These are phyloP conservation scores for Phaseolus coccineus DNA, from an alignment of 331 rosid species.

Conservation along the genomic window DNA sequence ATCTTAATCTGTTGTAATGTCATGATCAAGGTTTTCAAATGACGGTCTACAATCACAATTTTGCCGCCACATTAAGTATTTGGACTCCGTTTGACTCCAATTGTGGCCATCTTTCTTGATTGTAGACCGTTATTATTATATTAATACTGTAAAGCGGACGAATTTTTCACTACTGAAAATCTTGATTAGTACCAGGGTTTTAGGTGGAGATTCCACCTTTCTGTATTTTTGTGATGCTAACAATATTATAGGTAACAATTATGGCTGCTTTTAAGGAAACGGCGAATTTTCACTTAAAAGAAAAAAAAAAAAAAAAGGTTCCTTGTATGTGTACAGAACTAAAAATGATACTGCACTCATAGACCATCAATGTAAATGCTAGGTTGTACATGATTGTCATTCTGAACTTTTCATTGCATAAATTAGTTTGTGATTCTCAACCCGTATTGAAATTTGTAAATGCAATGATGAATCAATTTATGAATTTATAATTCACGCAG, in stretches of 20 bases:
- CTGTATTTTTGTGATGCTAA: too few relatives aligned
- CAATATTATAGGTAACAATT: too few relatives aligned
- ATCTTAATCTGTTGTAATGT: background rate
- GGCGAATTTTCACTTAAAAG: too few relatives aligned
- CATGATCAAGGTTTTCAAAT: background rate
- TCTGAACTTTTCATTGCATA: constrained; percentile 7
- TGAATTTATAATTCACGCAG: constrained; percentile 54
- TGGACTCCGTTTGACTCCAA: too few relatives aligned
- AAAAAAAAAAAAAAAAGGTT: too few relatives aligned
- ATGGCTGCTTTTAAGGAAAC: too few relatives aligned
- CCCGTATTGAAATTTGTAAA: constrained; percentile 10
- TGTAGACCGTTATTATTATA: too few relatives aligned
- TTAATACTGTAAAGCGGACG: too few relatives aligned
- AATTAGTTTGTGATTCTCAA: background rate
- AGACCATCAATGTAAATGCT: background rate
- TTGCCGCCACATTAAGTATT: background rate
- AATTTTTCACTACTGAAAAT: too few relatives aligned
- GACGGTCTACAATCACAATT: background rate
- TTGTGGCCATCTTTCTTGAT: background rate
- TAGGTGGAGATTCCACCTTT: too few relatives aligned
- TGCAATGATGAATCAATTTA: background rate
- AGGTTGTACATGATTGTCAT: background rate
- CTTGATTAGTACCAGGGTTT: too few relatives aligned
- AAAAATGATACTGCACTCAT: background rate
- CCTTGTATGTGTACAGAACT: background rate